Percentiles rank a stretch among this genome's conserved stretches.
Evolutionary conservation across 306 rosid genomes (phyloP).

Genomic region (Trifolium fragiferum): DNA sequence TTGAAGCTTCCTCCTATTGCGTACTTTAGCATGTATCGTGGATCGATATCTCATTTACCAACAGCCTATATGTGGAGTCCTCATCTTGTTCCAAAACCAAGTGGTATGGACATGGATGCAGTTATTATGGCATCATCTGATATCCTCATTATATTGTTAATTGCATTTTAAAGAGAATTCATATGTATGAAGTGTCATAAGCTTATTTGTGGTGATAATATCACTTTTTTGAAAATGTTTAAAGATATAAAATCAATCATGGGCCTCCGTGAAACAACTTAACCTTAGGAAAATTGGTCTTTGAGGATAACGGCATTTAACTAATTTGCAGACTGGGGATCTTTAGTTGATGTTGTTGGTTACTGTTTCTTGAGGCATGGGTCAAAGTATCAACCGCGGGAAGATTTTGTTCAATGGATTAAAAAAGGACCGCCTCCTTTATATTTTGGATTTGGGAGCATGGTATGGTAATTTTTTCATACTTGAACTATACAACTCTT

Average conservation of each 20-base stretch:
- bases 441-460: conserved; percentile 97
- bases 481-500: conserved; percentile 12
- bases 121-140: conserved; percentile 9
- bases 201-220: conserved; percentile 19
- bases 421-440: conserved; percentile 75
- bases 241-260: conserved; percentile 5
- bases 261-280: conserved; percentile 6
- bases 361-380: conserved; percentile 85
- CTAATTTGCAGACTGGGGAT: conserved; percentile 87
- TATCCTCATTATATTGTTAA: background rate
- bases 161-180: conserved; percentile 19
- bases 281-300: conserved; percentile 24
- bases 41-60: conserved; percentile 96
- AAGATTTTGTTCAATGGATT: conserved; percentile 80
- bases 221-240: conserved; percentile 9
- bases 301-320: conserved; percentile 37
- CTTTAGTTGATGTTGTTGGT: conserved; percentile 91
- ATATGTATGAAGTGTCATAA: conserved; percentile 2
- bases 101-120: conserved; percentile 57
- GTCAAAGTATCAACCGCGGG: conserved; percentile 78
- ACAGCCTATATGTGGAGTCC: conserved; percentile 98
- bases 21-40: conserved; percentile 89
- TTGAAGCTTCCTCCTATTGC: conserved; percentile 95
- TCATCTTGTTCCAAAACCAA: conserved; percentile 92
- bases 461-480: conserved; percentile 63